Percentiles rank a stretch among this genome's conserved stretches.
These are phyloP conservation scores for Pyrenochaeta sp. DNA, from an alignment of 2,329 filamentous ascomycete genomes.

Conservation along the genomic window DNA sequence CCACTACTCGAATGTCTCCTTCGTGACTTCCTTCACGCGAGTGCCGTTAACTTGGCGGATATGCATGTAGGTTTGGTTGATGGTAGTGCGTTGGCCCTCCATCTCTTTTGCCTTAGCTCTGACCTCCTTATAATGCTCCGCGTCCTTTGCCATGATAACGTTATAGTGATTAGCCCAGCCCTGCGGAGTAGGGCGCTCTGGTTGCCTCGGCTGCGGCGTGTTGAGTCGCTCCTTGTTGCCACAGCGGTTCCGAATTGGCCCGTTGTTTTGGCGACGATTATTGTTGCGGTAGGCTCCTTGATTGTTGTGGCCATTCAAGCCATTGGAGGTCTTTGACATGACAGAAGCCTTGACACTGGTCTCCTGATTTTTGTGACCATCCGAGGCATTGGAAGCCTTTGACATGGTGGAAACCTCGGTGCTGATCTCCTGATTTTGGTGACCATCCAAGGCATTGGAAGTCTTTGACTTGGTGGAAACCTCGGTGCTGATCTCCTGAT, in stretches of 20 bases:
- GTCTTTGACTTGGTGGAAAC: too few species aligned
- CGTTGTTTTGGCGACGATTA: neutral
- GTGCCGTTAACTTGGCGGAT: neutral
- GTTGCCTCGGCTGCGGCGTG: neutral
- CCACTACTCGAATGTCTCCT: slow-evolving; percentile 9
- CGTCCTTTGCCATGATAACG: slow-evolving; percentile 10
- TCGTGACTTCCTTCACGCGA: slow-evolving; percentile 2
- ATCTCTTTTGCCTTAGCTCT: slow-evolving; percentile 2
- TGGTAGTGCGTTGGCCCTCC: slow-evolving; percentile 4
- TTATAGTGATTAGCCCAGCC: slow-evolving; percentile 13
- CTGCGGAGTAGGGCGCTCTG: slow-evolving; percentile 1
- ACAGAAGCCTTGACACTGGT: too few species aligned
- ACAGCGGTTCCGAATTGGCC: slow-evolving; percentile 3
- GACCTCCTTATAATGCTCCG: neutral
- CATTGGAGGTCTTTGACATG: too few species aligned
- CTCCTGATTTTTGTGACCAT: too few species aligned
- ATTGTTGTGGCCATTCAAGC: neutral
- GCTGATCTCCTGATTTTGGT: too few species aligned
- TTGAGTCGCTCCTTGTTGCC: neutral
- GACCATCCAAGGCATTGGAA: too few species aligned
- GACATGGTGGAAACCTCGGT: too few species aligned
- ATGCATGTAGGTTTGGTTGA: slow-evolving; percentile 13
- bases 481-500: too few species aligned
- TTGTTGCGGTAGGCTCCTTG: neutral
- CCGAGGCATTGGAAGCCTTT: too few species aligned